Evolutionary conservation across 305 asterid species (phyloP), one percentile per base, ranked within the genome.

Genomic region (Lippia alba): DNA sequence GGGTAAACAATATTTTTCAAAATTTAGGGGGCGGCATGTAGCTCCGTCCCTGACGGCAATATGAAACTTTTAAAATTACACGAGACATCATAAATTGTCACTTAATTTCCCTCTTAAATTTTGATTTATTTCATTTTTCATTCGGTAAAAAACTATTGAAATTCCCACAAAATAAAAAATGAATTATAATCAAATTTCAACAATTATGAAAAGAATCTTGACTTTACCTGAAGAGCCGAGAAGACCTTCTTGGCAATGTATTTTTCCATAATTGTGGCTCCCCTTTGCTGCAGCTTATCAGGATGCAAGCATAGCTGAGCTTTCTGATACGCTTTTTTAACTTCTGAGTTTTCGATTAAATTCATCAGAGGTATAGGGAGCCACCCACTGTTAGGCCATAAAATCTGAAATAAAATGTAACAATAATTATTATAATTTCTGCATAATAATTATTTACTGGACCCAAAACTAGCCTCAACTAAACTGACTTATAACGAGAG

Each of bases 241-340:
- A 87, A 90, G n/a, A 75, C 89, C 74, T 84, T 84, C 32, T 84
- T 76, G 1, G 96, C 92, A 32, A 90, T 71, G 69, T 84, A 73
- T 65, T 86, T 86, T 20, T 90, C 86, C 14, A 76, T 68, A 73
- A 56, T 34, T 2, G 89, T 79, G 6, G 96, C 95, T 6, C 94
- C 92, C 83, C 91, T 76, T 73, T 86, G 92, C 59, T 90, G 96
- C 64, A 90, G 80, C 72, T 90, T 90, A 77, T 90, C 94, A 0
- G 95, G 96, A 64, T 88, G 92, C 61, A 90, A 72, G 46, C 88
- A 80, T 15, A 90, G 56, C 64, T 89, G 68, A 8, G 96, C 92
- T 74, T 80, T 90, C 79, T 87, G 96, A 68, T 90, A 90, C 12
- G 91, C 87, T 74, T 86, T 87, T 81, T 82, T 90, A 72, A 87